A percentile compares a stretch with the other conserved stretches of the same genome.
Evolutionary conservation across 2,329 filamentous ascomycete genomes (phyloP).

Genomic region (Clonostachys chloroleuca): DNA sequence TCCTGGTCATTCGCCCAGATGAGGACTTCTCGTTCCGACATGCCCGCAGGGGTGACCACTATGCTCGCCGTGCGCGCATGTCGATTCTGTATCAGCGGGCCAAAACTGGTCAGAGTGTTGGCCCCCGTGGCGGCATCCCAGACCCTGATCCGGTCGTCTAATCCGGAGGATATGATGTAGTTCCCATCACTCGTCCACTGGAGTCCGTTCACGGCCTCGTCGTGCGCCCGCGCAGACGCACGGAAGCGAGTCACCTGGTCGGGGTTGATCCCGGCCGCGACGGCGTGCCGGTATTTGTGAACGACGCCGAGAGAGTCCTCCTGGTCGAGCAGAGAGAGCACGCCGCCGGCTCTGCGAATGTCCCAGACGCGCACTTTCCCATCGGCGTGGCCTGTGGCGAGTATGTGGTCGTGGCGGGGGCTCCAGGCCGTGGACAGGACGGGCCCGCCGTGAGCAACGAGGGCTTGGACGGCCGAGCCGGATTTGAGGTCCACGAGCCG

Average conservation of each 20-base stretch:
- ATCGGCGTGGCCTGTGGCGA: conserved; percentile 82
- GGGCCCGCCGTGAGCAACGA: conserved; percentile 64
- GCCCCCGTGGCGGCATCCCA: conserved; percentile 80
- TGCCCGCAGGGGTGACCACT: conserved; percentile 44
- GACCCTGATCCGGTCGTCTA: conserved; percentile 80
- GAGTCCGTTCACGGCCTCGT: conserved; percentile 78
- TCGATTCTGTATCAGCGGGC: conserved; percentile 73
- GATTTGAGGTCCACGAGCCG: conserved; percentile 84
- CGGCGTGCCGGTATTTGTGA: conserved; percentile 26
- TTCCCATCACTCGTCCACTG: conserved; percentile 78
- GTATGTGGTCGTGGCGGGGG: conserved; percentile 70
- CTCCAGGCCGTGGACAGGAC: conserved; percentile 76
- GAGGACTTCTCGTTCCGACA: conserved; percentile 37
- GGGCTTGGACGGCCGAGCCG: conserved; percentile 65
- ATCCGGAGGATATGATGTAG: conserved; percentile 74
- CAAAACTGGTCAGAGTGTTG: conserved; percentile 87
- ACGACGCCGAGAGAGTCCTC: conserved; percentile 74
- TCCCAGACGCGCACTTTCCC: conserved; percentile 86
- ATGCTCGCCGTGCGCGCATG: conserved; percentile 58
- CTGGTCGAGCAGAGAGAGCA: conserved; percentile 75
- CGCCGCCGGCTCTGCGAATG: conserved; percentile 71
- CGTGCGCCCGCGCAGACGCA: conserved; percentile 62
- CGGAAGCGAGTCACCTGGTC: conserved; percentile 29
- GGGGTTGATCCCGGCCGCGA: conserved; percentile 18
- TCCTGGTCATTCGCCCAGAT: conserved; percentile 81